A percentile compares a stretch with the other conserved stretches of the same genome.
phyloP scores from a whole-genome alignment of 2,329 filamentous ascomycete species.

The Cyphellophora europaea region DNA sequence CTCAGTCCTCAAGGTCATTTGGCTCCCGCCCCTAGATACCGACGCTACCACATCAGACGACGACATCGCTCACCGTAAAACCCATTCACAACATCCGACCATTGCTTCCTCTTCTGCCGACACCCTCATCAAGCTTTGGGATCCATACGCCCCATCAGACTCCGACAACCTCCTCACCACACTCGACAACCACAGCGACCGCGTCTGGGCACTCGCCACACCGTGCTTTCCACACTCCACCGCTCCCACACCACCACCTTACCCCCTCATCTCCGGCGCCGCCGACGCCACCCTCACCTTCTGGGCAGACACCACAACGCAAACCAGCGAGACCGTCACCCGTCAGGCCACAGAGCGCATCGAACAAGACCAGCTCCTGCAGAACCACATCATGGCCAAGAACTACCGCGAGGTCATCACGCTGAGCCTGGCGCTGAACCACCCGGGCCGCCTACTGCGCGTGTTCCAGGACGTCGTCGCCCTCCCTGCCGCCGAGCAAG shows the following conservation, averaged over 20 bases:
- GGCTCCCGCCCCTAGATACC: conserved; percentile 52
- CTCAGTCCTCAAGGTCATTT: conserved; percentile 85
- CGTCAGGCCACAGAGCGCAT: conserved; percentile 68
- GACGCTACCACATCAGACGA: conserved; percentile 26
- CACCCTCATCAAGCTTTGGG: conserved; percentile 94
- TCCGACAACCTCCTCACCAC: conserved; percentile 74
- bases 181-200: conserved; percentile 91
- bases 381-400: conserved; percentile 81
- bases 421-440: conserved; percentile 84
- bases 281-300: conserved; percentile 90
- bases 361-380: conserved; percentile 87
- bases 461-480: conserved; percentile 74
- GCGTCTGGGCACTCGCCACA: conserved; percentile 84
- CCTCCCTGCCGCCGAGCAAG: conserved; percentile 24
- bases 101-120: conserved; percentile 84
- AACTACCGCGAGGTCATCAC: conserved; percentile 91
- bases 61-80: conserved; percentile 24
- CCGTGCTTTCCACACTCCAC: conserved; percentile 23
- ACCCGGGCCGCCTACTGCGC: conserved; percentile 74
- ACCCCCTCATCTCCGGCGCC: conserved; percentile 78
- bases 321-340: conserved; percentile 66
- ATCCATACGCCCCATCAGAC: conserved; percentile 48
- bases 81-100: conserved; percentile 24
- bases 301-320: conserved; percentile 83
- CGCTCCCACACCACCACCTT: conserved; percentile 27